phyloP scores from a whole-genome alignment of 1,284 basidiomycete genomes.

The Trametes hirsuta region DNA sequence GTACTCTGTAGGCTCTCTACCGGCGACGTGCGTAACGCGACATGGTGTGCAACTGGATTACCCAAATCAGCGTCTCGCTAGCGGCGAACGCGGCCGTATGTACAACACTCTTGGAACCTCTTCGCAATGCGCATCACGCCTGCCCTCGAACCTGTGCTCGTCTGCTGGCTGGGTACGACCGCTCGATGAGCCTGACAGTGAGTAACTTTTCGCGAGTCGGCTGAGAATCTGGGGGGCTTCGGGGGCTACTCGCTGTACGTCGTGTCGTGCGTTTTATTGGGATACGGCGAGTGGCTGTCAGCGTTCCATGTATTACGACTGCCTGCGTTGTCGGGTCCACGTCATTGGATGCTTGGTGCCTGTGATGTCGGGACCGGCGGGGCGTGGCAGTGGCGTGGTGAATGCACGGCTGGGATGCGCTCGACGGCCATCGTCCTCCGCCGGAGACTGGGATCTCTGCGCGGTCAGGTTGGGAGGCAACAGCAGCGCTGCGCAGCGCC shows the following conservation, averaged over 20 bases:
- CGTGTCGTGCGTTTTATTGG: too few relatives aligned
- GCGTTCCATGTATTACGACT: neutral
- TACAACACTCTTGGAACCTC: neutral
- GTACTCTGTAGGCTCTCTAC: neutral
- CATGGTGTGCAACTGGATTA: too few relatives aligned
- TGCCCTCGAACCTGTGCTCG: neutral
- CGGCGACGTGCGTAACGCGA: too few relatives aligned
- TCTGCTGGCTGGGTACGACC: neutral
- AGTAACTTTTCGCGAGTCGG: too few relatives aligned
- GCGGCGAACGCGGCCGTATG: neutral
- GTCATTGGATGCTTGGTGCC: slow-evolving; percentile 1
- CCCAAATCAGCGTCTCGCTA: neutral
- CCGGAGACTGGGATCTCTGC: neutral
- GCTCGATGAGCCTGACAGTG: neutral
- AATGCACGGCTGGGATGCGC: neutral
- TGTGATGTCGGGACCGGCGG: slow-evolving; percentile 8
- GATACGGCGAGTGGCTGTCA: too few relatives aligned
- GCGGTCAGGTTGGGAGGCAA: slow-evolving; percentile 12
- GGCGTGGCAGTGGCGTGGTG: neutral
- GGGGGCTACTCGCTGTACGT: too few relatives aligned
- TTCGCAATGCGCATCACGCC: neutral
- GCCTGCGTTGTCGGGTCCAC: neutral
- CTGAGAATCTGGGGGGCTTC: too few relatives aligned
- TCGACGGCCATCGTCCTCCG: neutral
- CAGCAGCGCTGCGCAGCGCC: neutral